Base-by-base conservation (phyloP, 2,329 filamentous ascomycete genomes). In the Colletotrichum graminicola region DNA sequence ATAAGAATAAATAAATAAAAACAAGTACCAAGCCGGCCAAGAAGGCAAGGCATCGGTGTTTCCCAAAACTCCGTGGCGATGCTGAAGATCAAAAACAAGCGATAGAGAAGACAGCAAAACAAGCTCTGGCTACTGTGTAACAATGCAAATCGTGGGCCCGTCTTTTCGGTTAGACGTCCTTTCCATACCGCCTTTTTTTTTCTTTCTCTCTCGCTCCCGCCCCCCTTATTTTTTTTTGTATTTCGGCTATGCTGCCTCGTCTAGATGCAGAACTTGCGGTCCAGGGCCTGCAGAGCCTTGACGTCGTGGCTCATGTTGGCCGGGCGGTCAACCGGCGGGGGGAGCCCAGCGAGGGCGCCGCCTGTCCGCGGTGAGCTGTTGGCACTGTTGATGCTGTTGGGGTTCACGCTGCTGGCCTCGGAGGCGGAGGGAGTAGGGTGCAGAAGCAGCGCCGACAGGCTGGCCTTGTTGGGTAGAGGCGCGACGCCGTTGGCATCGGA, bases 241-340 rank as follows among this genome's bases (percentile, higher is more conserved):
- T 11, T 18, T 4, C 11, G 3, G 12, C 4, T 12, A 1, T 39
- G 36, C 10, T 26, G 7, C 14, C 32, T 18, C 16, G n/a, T 45
- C 36, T 77, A 83, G 43, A 80, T 77, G 74, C 79, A 83, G 75
- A 89, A 88, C 75, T 88, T 88, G 74, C 86, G 84, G 79, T 94
- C 89, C 61, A 94, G 82, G 77, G 92, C 90, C 73, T 89, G 86
- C 56, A 93, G 79, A 1, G 90, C 91, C 74, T 90, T 84, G 72
- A 86, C 87, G 74, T 93, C 92, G 78, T 93, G 91, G 23, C 86
- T 84, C 52, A 68, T 82, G 60, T 88, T 89, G 6, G 85, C 87
- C 34, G 89, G 80, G 74, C 88, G 89, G 71, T 88, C 72, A 10
- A 45, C 85, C 62, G 83, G 87, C 10, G 86, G 87, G 61, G 73